A percentile compares a stretch with the other conserved stretches of the same genome.
phyloP scores from a whole-genome alignment of 164 flowering plant genomes.

The Aristolochia fimbriata region DNA sequence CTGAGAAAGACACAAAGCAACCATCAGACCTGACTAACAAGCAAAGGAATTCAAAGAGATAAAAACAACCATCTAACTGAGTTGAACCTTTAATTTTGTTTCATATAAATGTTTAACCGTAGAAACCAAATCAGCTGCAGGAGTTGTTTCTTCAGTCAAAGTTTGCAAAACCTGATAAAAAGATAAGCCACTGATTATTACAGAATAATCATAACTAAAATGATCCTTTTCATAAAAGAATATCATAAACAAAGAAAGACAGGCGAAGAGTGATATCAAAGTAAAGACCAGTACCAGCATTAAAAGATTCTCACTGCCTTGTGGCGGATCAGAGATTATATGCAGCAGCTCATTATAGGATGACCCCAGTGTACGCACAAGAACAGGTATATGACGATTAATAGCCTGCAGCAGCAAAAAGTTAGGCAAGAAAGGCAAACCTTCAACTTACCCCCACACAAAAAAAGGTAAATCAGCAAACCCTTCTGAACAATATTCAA shows the following conservation, averaged over 20 bases:
- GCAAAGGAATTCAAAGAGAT: background rate
- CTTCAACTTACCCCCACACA: background rate
- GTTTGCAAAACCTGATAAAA: conserved; percentile 66
- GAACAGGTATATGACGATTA: conserved; percentile 82
- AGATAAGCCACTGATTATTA: background rate
- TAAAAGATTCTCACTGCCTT: conserved; percentile 90
- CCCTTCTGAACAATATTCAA: background rate
- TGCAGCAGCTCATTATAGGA: conserved; percentile 62
- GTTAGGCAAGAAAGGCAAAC: background rate
- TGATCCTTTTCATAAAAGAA: background rate
- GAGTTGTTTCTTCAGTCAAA: conserved; percentile 65
- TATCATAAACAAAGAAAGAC: background rate
- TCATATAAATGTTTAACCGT: conserved; percentile 87
- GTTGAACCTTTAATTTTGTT: conserved; percentile 72
- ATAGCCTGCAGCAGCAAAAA: conserved; percentile 52
- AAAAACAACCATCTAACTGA: background rate
- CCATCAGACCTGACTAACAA: background rate
- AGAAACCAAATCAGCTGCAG: conserved; percentile 66
- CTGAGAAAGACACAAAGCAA: conserved; percentile 31
- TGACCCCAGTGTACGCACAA: conserved; percentile 70
- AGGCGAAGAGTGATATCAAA: background rate
- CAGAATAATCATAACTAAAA: too few species aligned
- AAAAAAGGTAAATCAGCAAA: background rate
- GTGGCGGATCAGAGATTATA: conserved; percentile 88
- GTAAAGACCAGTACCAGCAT: conserved; percentile 40